Evolutionary conservation across 2,329 filamentous ascomycete species (phyloP), one percentile per base, ranked within the genome.

Genomic region (Aureobasidium sp.): DNA sequence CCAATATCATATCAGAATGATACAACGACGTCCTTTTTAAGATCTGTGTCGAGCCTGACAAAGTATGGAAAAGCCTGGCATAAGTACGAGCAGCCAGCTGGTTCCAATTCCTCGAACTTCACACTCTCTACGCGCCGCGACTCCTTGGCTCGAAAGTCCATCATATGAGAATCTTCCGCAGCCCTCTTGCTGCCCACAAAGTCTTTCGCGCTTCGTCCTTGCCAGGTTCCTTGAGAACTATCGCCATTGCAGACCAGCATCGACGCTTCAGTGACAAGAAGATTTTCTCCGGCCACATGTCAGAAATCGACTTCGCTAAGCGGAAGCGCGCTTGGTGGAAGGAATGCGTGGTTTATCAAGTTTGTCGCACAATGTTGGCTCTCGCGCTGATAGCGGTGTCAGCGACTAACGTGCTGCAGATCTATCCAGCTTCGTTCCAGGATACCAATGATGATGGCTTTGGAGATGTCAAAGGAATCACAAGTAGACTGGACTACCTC

Each of bases 391-490:
- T 21, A 21, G 21, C 21, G 21, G 21, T 21, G 21, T 21, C 21
- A 21, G 21, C 21, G 21, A 21, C 21, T 21, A 21, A 34, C 27
- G 9, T 49, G 3, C 32, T 32, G 21, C 72, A 78, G 66, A 74
- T 79, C 57, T 79, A 78, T 67, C 76, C 77, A 7, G 74, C 74
- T 44, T 72, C 69, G 29, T 81, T 79, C 69, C 74, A 75, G 65
- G 78, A 81, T 68, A 78, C 78, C 64, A 83, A 84, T 62, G 79
- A 78, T 42, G 80, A 84, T 67, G 83, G 86, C 55, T 77, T 83
- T 66, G 85, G 86, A 13, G 82, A 87, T 65, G 73, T 89, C 27
- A 79, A 77, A 9, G 86, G 86, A 21, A 83, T 88, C 61, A 81
- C 82, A 13, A 80, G 79, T 42, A 83, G 85, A 64, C 75, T 89